Evolutionary conservation across 352 stramenopile genomes (phyloP).

Genomic region (Globisporangium splendens): DNA sequence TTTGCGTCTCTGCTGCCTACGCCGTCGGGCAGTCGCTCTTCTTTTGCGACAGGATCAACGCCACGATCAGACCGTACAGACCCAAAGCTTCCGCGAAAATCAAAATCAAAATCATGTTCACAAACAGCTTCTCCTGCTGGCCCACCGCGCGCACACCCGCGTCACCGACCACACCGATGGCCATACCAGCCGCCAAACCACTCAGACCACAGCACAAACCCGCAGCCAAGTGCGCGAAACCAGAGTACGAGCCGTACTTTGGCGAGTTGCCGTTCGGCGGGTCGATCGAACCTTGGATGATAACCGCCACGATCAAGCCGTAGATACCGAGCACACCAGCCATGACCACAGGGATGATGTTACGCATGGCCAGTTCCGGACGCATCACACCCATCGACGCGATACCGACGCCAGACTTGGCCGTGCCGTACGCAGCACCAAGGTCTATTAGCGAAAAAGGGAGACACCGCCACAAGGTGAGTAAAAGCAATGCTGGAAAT

Average conservation of each 20-base stretch:
- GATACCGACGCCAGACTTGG: constrained; percentile 97
- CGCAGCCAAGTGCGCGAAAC: constrained; percentile 92
- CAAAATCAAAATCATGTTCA: constrained; percentile 98
- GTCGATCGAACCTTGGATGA: constrained; percentile 92
- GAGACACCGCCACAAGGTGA: no score
- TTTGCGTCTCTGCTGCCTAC: constrained; percentile 12
- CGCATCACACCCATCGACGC: constrained; percentile 95
- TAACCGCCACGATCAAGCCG: constrained; percentile 94
- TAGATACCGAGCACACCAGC: constrained; percentile 97
- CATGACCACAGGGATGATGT: constrained; percentile 99
- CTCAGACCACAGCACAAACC: constrained; percentile 93
- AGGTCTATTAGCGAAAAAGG: constrained; percentile 66
- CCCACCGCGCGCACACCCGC: constrained; percentile 95
- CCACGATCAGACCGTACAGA: constrained; percentile 96
- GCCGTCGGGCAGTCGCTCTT: constrained; percentile 50
- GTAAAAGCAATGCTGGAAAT: no score
- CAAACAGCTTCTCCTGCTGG: constrained; percentile 98
- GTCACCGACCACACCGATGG: constrained; percentile 95
- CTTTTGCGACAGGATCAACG: constrained; percentile 89
- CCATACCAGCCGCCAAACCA: constrained; percentile 91
- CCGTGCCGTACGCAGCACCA: constrained; percentile 95
- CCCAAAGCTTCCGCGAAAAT: constrained; percentile 99
- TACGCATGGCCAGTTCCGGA: constrained; percentile 96
- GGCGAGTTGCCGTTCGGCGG: constrained; percentile 55
- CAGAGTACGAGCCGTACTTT: constrained; percentile 93